Evolutionary conservation across 495 filamentous ascomycete species (phyloP), one percentile per base, ranked within the genome.

Genomic region (Aspergillus sclerotioniger): DNA sequence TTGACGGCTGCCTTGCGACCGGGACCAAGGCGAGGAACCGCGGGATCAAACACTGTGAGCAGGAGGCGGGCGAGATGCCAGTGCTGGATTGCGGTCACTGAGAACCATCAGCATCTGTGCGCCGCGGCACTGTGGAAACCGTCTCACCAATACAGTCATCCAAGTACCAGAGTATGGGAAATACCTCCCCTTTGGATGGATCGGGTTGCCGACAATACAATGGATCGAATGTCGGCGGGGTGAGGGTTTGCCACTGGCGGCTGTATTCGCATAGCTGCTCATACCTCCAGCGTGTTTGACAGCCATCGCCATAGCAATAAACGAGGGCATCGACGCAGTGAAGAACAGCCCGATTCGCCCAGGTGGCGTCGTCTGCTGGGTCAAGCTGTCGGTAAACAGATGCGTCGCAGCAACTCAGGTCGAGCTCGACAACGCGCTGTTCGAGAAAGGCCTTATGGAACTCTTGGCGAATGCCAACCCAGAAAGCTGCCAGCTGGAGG

Each of bases 31-130:
- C 65, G 59, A 2, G 70, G 69, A 6, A 71, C 51, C 10, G 49
- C 59, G 10, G 74, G 75, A 51, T 76, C 63, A 49, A 76, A 71
- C 7, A 69, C 67, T 0, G 64, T 58, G 10, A 78, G 62, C 13
- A 78, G 62, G 21, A 78, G 72, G 20, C 63, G 54, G 9, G 69
- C 62, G 21, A 78, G 62, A 29, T 72, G 67, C 44, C 68, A 58
- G 56, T 71, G 70, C 43, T 76, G 71, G 28, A 65, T 60, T 0
- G 62, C 75, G 3, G 67, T 59, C 31, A 71, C 65, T 35, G 33
- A 13, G 33, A 25, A 25, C 7, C 3, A 8, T 35, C 33, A 35
- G 33, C 13, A 8, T 35, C 33, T 13, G 2, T 25, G 25, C 25
- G 2, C 25, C 25, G 25, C 25, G 25, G 25, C 25, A 5, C 9